These are phyloP conservation scores for Fabrea salina DNA, from an alignment of 169 alveolate species.

Conservation along the genomic window DNA sequence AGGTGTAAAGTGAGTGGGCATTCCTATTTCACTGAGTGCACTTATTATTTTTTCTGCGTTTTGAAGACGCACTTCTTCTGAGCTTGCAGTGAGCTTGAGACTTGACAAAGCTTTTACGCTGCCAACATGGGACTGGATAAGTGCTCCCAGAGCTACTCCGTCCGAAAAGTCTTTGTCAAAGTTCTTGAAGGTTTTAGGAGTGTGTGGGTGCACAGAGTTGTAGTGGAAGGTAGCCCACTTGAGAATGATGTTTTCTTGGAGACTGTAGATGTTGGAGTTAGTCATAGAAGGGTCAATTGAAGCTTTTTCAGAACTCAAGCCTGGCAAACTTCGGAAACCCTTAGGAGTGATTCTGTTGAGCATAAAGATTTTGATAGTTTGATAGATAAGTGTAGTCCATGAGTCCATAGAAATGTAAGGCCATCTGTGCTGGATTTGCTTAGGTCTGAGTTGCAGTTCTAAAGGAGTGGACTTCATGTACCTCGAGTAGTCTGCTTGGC, in stretches of 20 bases:
- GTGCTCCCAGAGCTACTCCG: conserved; percentile 73
- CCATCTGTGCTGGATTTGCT: conserved; percentile 69
- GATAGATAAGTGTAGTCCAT: conserved; percentile 87
- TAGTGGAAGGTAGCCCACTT: conserved; percentile 86
- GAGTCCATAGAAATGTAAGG: conserved; percentile 80
- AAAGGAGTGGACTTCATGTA: conserved; percentile 43
- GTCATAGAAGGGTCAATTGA: conserved; percentile 53
- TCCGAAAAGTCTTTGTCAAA: conserved; percentile 84
- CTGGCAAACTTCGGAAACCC: conserved; percentile 66
- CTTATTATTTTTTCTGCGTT: conserved; percentile 62
- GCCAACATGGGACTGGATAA: conserved; percentile 69
- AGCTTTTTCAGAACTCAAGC: conserved; percentile 59
- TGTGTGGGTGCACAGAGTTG: conserved; percentile 70
- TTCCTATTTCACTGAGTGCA: conserved; percentile 69
- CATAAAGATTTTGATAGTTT: conserved; percentile 83
- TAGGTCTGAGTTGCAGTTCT: conserved; percentile 19
- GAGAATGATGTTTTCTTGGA: conserved; percentile 79
- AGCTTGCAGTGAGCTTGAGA: conserved; percentile 39
- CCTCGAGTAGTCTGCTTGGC: conserved; percentile 56
- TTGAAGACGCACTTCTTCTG: conserved; percentile 53
- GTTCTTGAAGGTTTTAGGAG: conserved; percentile 64
- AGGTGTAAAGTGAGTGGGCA: conserved; percentile 60
- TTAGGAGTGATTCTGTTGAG: conserved; percentile 83
- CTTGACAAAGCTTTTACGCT: conserved; percentile 42
- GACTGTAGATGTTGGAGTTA: conserved; percentile 62